Evolutionary conservation across 768 basidiomycete species (phyloP), one percentile per base, ranked within the genome.

Genomic region (Cyclocybe cylindracea): DNA sequence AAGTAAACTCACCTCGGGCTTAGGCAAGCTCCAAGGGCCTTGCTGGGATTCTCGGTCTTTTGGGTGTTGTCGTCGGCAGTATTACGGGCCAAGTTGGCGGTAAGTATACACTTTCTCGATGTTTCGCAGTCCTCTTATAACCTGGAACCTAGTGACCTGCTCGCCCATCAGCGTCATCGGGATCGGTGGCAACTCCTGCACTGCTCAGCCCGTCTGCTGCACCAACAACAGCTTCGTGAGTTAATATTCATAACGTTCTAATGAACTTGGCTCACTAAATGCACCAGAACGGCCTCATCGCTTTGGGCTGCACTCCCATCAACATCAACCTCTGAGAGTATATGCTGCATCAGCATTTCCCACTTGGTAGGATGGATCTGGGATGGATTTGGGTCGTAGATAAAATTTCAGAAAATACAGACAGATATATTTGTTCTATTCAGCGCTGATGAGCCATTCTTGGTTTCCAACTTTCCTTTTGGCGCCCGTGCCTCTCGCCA

Each of bases 191-290:
- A 59, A 37, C 41, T 58, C 57, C 11, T 67, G 65, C 60, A 38
- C 51, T 39, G 55, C 57, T 11, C 64, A 70, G 42, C 60, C 66
- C 24, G 67, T 67, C 39, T 70, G 69, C 60, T 71, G 67, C 67
- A 58, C 60, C 19, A 50, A 55, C 34, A 66, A 67, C 49, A 52
- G 39, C 50, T 69, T 67, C 58, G 61, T 66, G 53, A 57, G 59
- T 50, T 2, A 1, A 10, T 19, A 13, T 5, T 10, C 2, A 10
- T 11, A 16, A 11, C 14, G 4, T 3, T 32, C 11, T 7, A 9
- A 9, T 6, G 19, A 16, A 16, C 7, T 10, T n/a, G 35, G 29
- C 9, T 24, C 13, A 18, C 35, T 48, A 3, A 14, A 38, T 46
- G 51, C 37, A 38, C 33, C 42, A 62, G 62, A 58, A 58, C 19